A percentile compares a stretch with the other conserved stretches of the same genome.
These are phyloP conservation scores for Boletus sp. DNA, from an alignment of 1,284 basidiomycete species.

Conservation along the genomic window DNA sequence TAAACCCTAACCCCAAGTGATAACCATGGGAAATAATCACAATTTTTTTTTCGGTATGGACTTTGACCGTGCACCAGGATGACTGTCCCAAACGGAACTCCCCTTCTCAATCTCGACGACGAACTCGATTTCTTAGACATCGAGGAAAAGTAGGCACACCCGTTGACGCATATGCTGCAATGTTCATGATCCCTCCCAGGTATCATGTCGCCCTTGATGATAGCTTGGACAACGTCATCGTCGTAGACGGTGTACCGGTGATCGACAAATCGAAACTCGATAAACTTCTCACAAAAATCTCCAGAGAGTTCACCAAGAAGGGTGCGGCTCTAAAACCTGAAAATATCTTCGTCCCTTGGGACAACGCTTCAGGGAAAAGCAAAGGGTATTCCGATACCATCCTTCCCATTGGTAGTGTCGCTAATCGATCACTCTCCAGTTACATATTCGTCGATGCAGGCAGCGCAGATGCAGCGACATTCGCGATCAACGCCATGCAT, in stretches of 20 bases:
- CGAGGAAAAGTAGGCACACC: conserved; percentile 72
- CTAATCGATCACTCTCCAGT: conserved; percentile 38
- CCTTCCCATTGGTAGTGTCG: conserved; percentile 3
- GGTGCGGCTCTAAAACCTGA: conserved; percentile 75
- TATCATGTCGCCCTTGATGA: conserved; percentile 79
- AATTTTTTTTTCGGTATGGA: background rate
- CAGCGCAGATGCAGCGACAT: conserved; percentile 75
- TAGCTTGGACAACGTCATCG: conserved; percentile 81
- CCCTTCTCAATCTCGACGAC: conserved; percentile 46
- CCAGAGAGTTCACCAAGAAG: conserved; percentile 78
- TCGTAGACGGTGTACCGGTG: conserved; percentile 83
- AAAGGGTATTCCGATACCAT: conserved; percentile 63
- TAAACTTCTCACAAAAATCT: conserved; percentile 73
- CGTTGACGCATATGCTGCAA: conserved; percentile 1
- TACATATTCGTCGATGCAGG: conserved; percentile 91
- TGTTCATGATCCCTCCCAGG: conserved; percentile 41
- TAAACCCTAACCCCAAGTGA: conserved; percentile 8
- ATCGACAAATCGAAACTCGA: conserved; percentile 82
- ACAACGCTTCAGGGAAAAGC: conserved; percentile 72
- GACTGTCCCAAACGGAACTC: conserved; percentile 29
- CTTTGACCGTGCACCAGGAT: conserved; percentile 16
- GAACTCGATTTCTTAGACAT: conserved; percentile 94
- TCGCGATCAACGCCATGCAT: conserved; percentile 79
- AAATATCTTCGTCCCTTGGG: conserved; percentile 82
- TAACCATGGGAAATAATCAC: conserved; percentile 1